A percentile compares a stretch with the other conserved stretches of the same genome.
phyloP scores from a whole-genome alignment of 495 filamentous ascomycete genomes.

The Penicillium cinerascens region DNA sequence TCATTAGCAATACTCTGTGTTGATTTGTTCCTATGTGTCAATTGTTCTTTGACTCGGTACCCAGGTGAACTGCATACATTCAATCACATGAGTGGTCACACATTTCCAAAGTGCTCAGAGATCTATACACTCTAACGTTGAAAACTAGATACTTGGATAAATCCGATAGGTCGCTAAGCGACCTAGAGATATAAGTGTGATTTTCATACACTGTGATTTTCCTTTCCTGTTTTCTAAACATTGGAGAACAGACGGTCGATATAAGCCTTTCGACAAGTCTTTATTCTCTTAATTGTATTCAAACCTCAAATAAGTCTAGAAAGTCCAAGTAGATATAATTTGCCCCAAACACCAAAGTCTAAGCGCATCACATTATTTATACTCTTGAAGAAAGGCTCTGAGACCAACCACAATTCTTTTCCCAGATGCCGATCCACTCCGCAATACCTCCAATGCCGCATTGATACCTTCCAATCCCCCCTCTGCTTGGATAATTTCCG shows the following conservation, averaged over 20 bases:
- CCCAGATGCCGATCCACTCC: slow-evolving; percentile 54
- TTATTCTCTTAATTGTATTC: background rate
- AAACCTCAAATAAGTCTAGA: background rate
- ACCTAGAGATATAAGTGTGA: no score
- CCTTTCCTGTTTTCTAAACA: no score
- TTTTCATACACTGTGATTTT: no score
- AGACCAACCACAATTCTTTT: slow-evolving; percentile 57
- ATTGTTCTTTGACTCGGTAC: background rate
- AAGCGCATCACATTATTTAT: no score
- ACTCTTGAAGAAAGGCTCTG: slow-evolving; percentile 1
- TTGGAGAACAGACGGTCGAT: no score
- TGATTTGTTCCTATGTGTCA: background rate
- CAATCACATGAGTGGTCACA: background rate
- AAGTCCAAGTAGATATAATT: background rate
- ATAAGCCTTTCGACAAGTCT: no score
- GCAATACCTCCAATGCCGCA: slow-evolving; percentile 55
- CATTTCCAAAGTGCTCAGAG: no score
- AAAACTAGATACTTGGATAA: no score
- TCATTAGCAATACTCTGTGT: background rate
- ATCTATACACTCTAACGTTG: no score
- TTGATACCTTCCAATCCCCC: slow-evolving; percentile 62
- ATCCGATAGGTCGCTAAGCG: no score
- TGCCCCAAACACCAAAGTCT: background rate
- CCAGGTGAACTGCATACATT: background rate
- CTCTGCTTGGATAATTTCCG: slow-evolving; percentile 55